Conservation (phyloP, 352 stramenopile genomes). For the Phytophthora pistaciae region DNA sequence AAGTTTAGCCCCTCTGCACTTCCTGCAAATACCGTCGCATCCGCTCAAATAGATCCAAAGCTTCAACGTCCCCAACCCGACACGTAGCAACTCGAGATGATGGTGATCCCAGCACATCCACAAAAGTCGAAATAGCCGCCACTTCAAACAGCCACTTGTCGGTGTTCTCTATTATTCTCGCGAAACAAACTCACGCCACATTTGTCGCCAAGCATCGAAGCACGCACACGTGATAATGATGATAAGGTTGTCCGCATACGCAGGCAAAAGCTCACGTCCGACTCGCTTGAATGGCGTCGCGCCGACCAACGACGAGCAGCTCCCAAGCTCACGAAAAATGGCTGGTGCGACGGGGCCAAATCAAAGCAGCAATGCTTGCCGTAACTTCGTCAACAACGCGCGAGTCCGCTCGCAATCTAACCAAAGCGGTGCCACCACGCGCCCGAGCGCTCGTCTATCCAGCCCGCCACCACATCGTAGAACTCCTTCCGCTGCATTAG, state of each 20-base stretch:
- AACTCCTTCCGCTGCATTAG: conserved; percentile 31
- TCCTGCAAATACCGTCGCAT: neutral
- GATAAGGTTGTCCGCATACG: neutral
- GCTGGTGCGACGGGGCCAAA: neutral
- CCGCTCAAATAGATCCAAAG: neutral
- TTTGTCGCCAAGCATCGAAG: neutral
- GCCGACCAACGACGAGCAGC: neutral
- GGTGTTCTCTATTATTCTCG: neutral
- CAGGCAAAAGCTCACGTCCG: neutral
- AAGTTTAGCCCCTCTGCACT: neutral
- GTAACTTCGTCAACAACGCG: neutral
- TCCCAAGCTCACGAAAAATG: conserved; percentile 4
- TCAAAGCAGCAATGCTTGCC: conserved; percentile 5
- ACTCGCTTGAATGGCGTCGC: too few relatives aligned
- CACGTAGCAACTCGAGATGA: neutral
- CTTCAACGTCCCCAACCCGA: neutral
- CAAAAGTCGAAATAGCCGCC: neutral
- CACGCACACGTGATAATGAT: neutral
- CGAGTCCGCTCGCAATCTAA: conserved; percentile 3
- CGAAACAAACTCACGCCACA: neutral
- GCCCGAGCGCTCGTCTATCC: conserved; percentile 18
- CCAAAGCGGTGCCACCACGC: conserved; percentile 20
- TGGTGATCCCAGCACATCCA: neutral
- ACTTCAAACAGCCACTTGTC: neutral
- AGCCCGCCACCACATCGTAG: conserved; percentile 30